Base-by-base conservation (phyloP, 768 basidiomycete species). In the Suillus plorans region DNA sequence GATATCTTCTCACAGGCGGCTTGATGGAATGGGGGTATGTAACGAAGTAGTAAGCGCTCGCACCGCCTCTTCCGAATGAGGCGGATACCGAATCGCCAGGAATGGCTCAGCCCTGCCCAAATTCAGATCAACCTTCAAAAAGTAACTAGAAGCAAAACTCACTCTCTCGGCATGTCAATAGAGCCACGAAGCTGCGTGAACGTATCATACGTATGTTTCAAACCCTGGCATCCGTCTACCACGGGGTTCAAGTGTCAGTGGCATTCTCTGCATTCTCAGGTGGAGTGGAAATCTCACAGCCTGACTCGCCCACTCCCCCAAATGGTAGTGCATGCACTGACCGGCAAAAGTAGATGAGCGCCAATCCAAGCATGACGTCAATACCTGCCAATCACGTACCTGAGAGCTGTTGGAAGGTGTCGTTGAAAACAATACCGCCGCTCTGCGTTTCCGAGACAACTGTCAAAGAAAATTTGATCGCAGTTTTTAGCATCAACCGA, bases 121-220 rank as follows among this genome's bases (percentile, higher is more conserved):
- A 37, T 50, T 60, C 14, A 41, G 22, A 37, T 69, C 41, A 71
- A 65, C 16, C 44, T 64, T 61, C 25, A 57, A 5, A 28, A 31
- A 44, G 18, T 36, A 47, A 34, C 25, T 47, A 41, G 42, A n/a
- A 34, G 13, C 4, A 16, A 5, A 45, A 62, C 83, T 50, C 63
- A 89, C 88, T 84, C 86, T 72, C 75, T 78, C 5, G 90, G 88
- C 28, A 85, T 82, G 66, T 89, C 85, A 42, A 86, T 71, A 22
- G 82, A 78, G 12, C 78, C 71, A 36, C 86, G 77, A 14, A 79
- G 69, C 56, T 87, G 84, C 4, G 80, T 80, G 71, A 89, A 90
- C 1, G 77, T 69, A 41, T 88, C 84, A 65, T 82, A 89, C 60
- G 82, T 85, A 68, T 82, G 80, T 68, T 82, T 83, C 64, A 86